Evolutionary conservation across 2,329 filamentous ascomycete genomes (phyloP).

Genomic region (Neonectria hederae): DNA sequence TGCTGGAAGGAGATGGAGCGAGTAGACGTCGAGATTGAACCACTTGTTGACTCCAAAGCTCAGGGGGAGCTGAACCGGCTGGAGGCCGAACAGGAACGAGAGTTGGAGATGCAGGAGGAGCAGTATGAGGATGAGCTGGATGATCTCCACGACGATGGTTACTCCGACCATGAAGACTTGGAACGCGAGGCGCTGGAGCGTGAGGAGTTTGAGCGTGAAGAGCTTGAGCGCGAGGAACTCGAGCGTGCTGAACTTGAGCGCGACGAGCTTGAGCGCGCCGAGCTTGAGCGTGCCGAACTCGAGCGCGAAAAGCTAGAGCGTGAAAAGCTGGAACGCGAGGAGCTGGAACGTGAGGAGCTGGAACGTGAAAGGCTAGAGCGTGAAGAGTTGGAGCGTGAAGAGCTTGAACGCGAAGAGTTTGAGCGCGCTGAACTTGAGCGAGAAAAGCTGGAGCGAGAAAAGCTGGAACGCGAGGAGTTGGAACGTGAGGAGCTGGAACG

Average conservation of each 20-base stretch:
- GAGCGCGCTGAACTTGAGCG: too few relatives aligned
- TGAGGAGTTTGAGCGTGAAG: neutral
- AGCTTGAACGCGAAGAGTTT: neutral
- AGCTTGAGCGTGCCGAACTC: slow-evolving; percentile 6
- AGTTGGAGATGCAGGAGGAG: slow-evolving; percentile 42
- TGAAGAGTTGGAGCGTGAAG: neutral
- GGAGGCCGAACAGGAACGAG: slow-evolving; percentile 56
- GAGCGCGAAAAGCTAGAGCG: slow-evolving; percentile 8
- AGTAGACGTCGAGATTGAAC: slow-evolving; percentile 92
- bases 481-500: neutral
- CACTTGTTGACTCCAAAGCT: slow-evolving; percentile 70
- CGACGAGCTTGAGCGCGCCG: slow-evolving; percentile 11
- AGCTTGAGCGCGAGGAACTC: neutral
- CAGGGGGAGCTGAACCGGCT: slow-evolving; percentile 70
- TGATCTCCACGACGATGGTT: slow-evolving; percentile 24
- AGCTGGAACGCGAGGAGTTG: neutral
- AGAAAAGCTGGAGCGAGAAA: neutral
- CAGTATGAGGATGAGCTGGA: slow-evolving; percentile 40
- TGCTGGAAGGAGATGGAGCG: slow-evolving; percentile 99
- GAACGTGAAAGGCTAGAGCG: neutral
- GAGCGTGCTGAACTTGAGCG: neutral
- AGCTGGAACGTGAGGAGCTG: neutral
- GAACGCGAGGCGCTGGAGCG: slow-evolving; percentile 1
- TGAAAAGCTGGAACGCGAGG: neutral
- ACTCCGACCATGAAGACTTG: slow-evolving; percentile 11